Evolutionary conservation across 306 rosid species (phyloP), one percentile per base, ranked within the genome.

Genomic region (Cucumis hystrix): DNA sequence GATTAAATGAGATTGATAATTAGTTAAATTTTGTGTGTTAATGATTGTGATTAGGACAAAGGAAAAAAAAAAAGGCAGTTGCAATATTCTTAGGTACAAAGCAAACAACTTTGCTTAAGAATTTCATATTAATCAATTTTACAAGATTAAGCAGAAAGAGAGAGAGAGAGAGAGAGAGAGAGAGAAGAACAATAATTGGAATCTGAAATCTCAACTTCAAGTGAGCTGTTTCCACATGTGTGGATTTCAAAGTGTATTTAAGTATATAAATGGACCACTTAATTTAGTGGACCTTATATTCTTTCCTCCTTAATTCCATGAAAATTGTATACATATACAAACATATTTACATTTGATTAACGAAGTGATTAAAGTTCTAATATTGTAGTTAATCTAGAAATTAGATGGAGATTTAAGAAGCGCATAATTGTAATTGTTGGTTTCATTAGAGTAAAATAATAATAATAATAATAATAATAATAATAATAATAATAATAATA

Each of bases 171-270:
- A 47, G 14, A 14, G 12, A 47, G 14, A 14, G 12, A 47, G 14
- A 14, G 12, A 47, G 14, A 14, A 1, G 8, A 6, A 7, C 8
- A 63, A 76, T 78, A 57, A 74, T 11, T 74, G 69, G 77, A 62
- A 74, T 57, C 74, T 79, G 78, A 77, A 84, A 51, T 81, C 77
- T 85, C 85, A 79, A 65, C 83, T 68, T 86, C 87, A 79, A 45
- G 74, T 80, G 91, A 87, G 88, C 88, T 87, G 88, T 84, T 80
- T 72, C 14, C 81, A 41, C 86, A 70, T 85, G 87, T 69, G 86
- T 71, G 81, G 80, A 79, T 58, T 80, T 78, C 82, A 59, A 81
- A 67, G 77, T 72, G 78, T 68, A 10, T 18, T 52, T 47, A 56
- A 28, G 39, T 71, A 23, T 37, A 23, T 51, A 28, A 83, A 62